Conservation (phyloP, 768 basidiomycete species). For the Pleurotus sapidus region DNA sequence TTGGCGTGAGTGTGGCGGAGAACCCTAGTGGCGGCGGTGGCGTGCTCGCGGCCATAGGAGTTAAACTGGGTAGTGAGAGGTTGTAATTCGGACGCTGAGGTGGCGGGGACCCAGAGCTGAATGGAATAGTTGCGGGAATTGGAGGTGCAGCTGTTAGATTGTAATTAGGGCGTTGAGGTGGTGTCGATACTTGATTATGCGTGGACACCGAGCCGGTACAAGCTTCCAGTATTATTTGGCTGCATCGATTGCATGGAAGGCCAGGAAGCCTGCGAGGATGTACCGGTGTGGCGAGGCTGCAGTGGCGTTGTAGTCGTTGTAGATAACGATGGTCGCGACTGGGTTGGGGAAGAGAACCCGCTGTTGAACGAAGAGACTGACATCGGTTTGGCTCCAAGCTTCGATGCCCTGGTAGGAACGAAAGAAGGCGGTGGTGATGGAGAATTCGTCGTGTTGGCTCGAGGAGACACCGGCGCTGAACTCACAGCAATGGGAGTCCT, state of each 20-base stretch:
- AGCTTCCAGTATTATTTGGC: constrained; percentile 1
- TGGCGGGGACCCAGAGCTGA: constrained; percentile 15
- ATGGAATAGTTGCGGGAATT: constrained; percentile 12
- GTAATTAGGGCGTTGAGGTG: constrained; percentile 23
- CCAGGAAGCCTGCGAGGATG: background rate
- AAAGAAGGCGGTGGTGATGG: constrained; percentile 23
- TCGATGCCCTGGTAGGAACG: constrained; percentile 28
- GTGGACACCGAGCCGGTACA: constrained; percentile 3
- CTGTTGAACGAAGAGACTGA: constrained; percentile 16
- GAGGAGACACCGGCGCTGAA: constrained; percentile 8
- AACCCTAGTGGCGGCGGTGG: constrained; percentile 15
- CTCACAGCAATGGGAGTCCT: constrained; percentile 22
- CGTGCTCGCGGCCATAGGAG: constrained; percentile 11
- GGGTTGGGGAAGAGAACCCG: background rate
- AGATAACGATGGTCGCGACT: constrained; percentile 16
- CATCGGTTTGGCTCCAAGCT: constrained; percentile 34
- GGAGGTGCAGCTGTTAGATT: constrained; percentile 20
- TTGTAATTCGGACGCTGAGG: constrained; percentile 12
- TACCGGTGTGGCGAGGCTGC: constrained; percentile 8
- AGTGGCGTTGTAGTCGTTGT: constrained; percentile 17
- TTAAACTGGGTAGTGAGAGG: constrained; percentile 15
- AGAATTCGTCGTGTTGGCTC: constrained; percentile 8
- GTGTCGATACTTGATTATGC: constrained; percentile 11
- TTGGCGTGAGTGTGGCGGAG: constrained; percentile 14
- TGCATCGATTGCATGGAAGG: constrained; percentile 1